These are phyloP conservation scores for Cystobasidiopsis lactophilus DNA, from an alignment of 768 basidiomycete species.

Conservation along the genomic window DNA sequence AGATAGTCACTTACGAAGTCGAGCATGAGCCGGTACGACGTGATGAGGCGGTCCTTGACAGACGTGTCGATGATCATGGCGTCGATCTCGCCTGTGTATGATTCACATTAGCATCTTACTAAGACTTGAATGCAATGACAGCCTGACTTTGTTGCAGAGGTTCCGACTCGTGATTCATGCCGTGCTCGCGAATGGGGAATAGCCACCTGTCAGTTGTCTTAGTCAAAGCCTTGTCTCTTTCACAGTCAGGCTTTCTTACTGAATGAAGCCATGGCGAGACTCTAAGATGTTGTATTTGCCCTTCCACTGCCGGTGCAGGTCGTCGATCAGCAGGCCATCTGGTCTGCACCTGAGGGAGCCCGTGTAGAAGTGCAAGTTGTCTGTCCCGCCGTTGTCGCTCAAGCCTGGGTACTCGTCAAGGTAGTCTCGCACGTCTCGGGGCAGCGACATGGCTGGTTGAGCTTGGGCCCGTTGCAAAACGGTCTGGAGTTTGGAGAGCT, in stretches of 20 bases:
- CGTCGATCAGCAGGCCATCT: constrained; percentile 39
- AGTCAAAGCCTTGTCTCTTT: neutral
- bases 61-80: constrained; percentile 35
- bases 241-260: constrained; percentile 35
- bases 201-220: constrained; percentile 24
- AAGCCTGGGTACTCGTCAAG: constrained; percentile 34
- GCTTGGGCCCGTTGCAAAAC: too few relatives aligned
- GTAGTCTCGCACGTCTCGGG: constrained; percentile 35
- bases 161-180: constrained; percentile 45
- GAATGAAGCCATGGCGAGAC: constrained; percentile 48
- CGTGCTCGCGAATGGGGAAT: constrained; percentile 51
- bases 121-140: too few relatives aligned
- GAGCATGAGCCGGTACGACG: constrained; percentile 49
- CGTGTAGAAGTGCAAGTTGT: constrained; percentile 42
- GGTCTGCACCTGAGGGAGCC: constrained; percentile 38
- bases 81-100: constrained; percentile 40
- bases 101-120: too few relatives aligned
- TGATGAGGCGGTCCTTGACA: constrained; percentile 33
- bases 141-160: constrained; percentile 45
- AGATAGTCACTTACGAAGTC: constrained; percentile 33
- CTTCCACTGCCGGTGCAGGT: constrained; percentile 41
- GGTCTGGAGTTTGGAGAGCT: too few relatives aligned
- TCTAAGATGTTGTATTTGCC: constrained; percentile 43
- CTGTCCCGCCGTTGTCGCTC: constrained; percentile 26
- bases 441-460: too few relatives aligned